Evolutionary conservation across 495 filamentous ascomycete species (phyloP).

Genomic region (Penicillium verhagenii): DNA sequence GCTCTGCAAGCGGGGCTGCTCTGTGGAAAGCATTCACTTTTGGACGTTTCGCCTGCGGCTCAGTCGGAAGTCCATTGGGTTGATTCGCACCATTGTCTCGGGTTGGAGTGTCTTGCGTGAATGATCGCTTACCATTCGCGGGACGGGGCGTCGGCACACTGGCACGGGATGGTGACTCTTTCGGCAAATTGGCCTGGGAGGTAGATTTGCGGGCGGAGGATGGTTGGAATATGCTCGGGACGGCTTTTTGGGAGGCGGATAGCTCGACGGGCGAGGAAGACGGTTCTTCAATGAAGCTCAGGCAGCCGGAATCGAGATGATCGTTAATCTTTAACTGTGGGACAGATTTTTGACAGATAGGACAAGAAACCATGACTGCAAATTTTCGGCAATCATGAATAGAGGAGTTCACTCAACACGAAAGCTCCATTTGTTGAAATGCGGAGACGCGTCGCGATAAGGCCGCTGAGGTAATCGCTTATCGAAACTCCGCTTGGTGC

Average conservation of each 20-base stretch:
- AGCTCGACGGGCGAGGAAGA: constrained; percentile 38
- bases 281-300: constrained; percentile 52
- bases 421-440: constrained; percentile 4
- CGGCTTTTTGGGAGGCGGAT: constrained; percentile 49
- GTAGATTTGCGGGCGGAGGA: constrained; percentile 52
- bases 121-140: constrained; percentile 37
- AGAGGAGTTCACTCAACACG: neutral
- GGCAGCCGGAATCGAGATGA: constrained; percentile 86
- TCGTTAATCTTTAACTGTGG: constrained; percentile 76
- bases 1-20: constrained; percentile 84
- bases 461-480: constrained; percentile 5
- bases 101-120: constrained; percentile 23
- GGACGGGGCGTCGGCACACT: constrained; percentile 27
- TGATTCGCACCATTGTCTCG: constrained; percentile 19
- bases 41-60: constrained; percentile 52
- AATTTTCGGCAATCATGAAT: neutral
- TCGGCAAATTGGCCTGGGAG: constrained; percentile 22
- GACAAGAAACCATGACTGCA: constrained; percentile 73
- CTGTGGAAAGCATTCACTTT: constrained; percentile 63
- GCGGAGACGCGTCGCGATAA: constrained; percentile 17
- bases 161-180: constrained; percentile 19
- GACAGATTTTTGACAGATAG: constrained; percentile 79
- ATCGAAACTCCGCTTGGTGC: neutral
- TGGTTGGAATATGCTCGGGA: constrained; percentile 77
- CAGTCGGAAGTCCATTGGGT: constrained; percentile 18